Base-by-base conservation (phyloP, 2,329 filamentous ascomycete species). In the Remersonia thermophila region DNA sequence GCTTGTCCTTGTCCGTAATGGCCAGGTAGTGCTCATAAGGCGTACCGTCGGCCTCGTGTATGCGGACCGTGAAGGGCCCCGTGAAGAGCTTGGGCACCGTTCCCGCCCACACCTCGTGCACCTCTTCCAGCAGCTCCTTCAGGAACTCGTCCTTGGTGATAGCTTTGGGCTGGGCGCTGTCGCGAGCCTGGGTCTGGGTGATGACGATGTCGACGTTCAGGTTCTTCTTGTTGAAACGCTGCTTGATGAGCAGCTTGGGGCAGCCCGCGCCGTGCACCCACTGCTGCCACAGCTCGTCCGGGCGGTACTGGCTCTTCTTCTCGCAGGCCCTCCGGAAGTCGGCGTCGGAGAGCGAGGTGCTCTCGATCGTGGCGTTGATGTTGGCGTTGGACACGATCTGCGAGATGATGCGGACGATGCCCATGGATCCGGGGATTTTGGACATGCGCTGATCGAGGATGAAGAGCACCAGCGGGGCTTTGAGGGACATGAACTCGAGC, bases 1-100 rank as follows among this genome's bases (percentile, higher is more conserved):
- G 46, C 2, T 82, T 83, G 11, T 76, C 73, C 18, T 80, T 79
- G 47, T 95, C 86, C 41, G 86, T 86, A 54, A 98, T 93, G 51
- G 95, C 85, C 23, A 96, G 80, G 44, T 95, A 95, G 54, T 98
- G 91, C 55, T 98, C 91, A 53, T 98, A 98, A 2, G 91, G 91
- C 0, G 91, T 96, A 8, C 91, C 91, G 52, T 98, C 93, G 16
- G 91, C 91, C 62, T 98, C 91, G 60, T 98, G 91, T 44, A 98
- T 95, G 23, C 91, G 73, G 44, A 98, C 89, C 0, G 91, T 98
- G 83, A 98, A 94, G 0, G 91, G 89, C 0, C 91, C 91, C 1
- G 86, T 91, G 51, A 96, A 96, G 2, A 84, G 71, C n/a, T 77
- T 72, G 45, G 84, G 83, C 12, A 84, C 63, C 36, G 76, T 71